phyloP scores from a whole-genome alignment of 2,329 filamentous ascomycete genomes.

The Ustilaginoidea virens region DNA sequence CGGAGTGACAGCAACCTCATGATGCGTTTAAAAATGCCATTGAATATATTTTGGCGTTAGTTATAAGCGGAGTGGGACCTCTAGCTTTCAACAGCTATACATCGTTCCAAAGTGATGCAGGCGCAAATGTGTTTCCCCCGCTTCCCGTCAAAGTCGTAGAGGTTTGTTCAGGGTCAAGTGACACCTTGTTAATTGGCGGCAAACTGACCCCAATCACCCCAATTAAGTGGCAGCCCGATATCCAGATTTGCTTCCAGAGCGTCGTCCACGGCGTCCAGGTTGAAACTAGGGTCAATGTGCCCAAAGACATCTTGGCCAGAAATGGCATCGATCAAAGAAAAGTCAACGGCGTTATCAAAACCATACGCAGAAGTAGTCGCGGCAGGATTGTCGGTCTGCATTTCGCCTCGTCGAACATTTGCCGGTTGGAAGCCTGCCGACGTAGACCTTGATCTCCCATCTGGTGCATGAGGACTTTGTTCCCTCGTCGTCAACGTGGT shows the following conservation, averaged over 20 bases:
- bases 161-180: too few species aligned
- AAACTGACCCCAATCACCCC: conserved; percentile 28
- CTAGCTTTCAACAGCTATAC: too few species aligned
- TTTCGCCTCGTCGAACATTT: conserved; percentile 7
- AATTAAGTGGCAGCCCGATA: conserved; percentile 35
- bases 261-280: conserved; percentile 37
- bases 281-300: conserved; percentile 38
- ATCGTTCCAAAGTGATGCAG: too few species aligned
- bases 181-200: conserved; percentile 2
- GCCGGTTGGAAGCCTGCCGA: conserved; percentile 3
- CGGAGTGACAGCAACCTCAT: too few species aligned
- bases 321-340: conserved; percentile 25
- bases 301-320: conserved; percentile 38
- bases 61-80: too few species aligned
- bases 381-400: conserved; percentile 10
- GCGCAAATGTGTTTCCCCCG: too few species aligned
- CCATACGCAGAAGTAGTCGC: conserved; percentile 13
- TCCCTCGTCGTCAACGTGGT: conserved; percentile 26
- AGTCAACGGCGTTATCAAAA: conserved; percentile 22
- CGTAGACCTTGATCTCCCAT: conserved; percentile 8
- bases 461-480: conserved; percentile 12
- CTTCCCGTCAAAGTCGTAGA: too few species aligned
- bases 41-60: too few species aligned
- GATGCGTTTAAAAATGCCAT: too few species aligned
- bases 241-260: conserved; percentile 39